Conservation (phyloP, 345 rosid genomes). For the Chamaenerion angustifolium region DNA sequence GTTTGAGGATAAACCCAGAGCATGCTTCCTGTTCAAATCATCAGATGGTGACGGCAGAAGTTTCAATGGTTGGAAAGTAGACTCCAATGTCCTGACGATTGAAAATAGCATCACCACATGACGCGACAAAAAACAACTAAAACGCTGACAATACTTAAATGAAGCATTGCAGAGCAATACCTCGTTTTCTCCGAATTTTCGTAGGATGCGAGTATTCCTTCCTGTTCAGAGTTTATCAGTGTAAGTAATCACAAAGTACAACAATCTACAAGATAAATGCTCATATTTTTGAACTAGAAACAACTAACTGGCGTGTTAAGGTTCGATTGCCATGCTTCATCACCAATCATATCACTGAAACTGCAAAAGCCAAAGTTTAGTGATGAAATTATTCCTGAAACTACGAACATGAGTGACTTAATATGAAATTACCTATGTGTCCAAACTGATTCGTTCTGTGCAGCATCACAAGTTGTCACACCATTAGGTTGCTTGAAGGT, state of each 20-base stretch:
- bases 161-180: conserved; percentile 18
- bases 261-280: neutral
- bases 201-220: conserved; percentile 31
- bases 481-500: conserved; percentile 63
- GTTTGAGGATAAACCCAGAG: conserved; percentile 47
- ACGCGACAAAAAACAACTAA: neutral
- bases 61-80: conserved; percentile 47
- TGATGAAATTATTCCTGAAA: neutral
- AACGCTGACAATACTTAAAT: conserved; percentile 1
- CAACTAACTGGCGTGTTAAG: conserved; percentile 42
- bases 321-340: conserved; percentile 40
- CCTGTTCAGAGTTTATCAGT: conserved; percentile 26
- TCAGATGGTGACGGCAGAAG: conserved; percentile 59
- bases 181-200: conserved; percentile 45
- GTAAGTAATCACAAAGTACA: neutral
- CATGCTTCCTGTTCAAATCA: conserved; percentile 59
- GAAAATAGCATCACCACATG: conserved; percentile 8
- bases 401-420: neutral
- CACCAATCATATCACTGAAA: conserved; percentile 67
- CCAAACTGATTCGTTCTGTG: conserved; percentile 56
- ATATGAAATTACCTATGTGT: conserved; percentile 57
- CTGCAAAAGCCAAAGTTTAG: conserved; percentile 26
- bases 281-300: conserved; percentile 6
- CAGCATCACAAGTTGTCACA: conserved; percentile 30
- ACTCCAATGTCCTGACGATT: conserved; percentile 48